A percentile compares a stretch with the other conserved stretches of the same genome.
Evolutionary conservation across 257 asterid species (phyloP).

Genomic region (Paraleonurus japonicus): DNA sequence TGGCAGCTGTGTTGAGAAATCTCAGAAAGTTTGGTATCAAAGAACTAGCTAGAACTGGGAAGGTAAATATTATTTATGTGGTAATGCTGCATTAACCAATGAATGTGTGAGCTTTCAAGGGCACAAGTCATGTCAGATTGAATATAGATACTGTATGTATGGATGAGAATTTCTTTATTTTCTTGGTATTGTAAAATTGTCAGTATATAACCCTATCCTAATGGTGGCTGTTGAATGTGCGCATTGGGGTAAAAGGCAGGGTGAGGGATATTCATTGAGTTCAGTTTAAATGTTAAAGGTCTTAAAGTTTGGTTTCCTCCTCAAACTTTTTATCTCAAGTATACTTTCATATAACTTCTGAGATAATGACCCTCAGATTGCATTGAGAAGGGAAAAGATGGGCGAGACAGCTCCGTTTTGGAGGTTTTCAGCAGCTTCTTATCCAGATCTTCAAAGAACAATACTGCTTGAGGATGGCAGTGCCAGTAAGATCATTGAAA

Average conservation of each 20-base stretch:
- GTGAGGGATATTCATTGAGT: background rate
- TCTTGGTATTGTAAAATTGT: constrained; percentile 2
- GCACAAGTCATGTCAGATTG: constrained; percentile 15
- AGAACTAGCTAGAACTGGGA: constrained; percentile 89
- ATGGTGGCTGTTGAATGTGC: constrained; percentile 8
- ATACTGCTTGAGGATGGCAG: constrained; percentile 29
- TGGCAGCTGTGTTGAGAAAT: constrained; percentile 76
- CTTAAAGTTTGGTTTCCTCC: background rate
- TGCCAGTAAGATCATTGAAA: constrained; percentile 19
- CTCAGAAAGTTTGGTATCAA: constrained; percentile 73
- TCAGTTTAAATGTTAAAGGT: background rate
- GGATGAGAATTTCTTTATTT: constrained; percentile 7
- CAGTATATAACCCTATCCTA: constrained; percentile 6
- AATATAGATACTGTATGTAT: constrained; percentile 2
- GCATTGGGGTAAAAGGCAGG: constrained; percentile 3
- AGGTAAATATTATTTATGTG: constrained; percentile 40
- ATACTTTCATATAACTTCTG: constrained; percentile 18
- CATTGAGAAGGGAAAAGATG: constrained; percentile 82
- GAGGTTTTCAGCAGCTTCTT: constrained; percentile 86
- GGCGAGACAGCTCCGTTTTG: constrained; percentile 90
- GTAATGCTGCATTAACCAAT: constrained; percentile 8
- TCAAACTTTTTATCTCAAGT: background rate
- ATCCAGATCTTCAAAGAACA: constrained; percentile 70
- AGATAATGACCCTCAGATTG: constrained; percentile 50
- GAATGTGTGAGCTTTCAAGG: background rate